These are phyloP conservation scores for Fusarium dimerum DNA, from an alignment of 2,329 filamentous ascomycete species.

Conservation along the genomic window DNA sequence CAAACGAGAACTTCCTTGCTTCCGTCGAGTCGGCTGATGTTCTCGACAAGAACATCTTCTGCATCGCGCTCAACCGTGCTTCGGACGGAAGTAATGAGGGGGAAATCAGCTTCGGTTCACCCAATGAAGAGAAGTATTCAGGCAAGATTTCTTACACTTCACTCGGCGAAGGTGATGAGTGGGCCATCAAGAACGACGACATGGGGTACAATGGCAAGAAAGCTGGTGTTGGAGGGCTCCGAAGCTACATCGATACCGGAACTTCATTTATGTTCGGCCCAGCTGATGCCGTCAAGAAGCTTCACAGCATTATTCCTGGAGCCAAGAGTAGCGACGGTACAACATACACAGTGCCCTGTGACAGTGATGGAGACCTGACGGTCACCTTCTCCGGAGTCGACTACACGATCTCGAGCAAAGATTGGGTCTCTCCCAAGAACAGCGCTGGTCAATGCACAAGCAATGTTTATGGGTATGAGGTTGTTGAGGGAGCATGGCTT, in stretches of 20 bases:
- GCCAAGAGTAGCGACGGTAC: slow-evolving; percentile 57
- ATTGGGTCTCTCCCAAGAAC: slow-evolving; percentile 63
- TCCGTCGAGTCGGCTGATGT: slow-evolving; percentile 56
- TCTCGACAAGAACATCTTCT: slow-evolving; percentile 66
- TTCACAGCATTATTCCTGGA: slow-evolving; percentile 70
- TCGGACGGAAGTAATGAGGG: slow-evolving; percentile 69
- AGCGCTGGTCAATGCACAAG: slow-evolving; percentile 59
- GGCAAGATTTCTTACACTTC: slow-evolving; percentile 69
- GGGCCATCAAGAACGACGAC: slow-evolving; percentile 72
- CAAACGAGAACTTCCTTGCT: slow-evolving; percentile 67
- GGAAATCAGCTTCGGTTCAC: slow-evolving; percentile 74
- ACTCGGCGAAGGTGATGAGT: slow-evolving; percentile 58
- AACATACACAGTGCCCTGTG: slow-evolving; percentile 73
- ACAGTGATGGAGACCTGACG: slow-evolving; percentile 59
- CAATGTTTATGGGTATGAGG: slow-evolving; percentile 72
- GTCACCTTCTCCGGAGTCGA: slow-evolving; percentile 68
- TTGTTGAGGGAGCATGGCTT: slow-evolving; percentile 71
- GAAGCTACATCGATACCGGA: slow-evolving; percentile 80
- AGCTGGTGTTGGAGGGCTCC: slow-evolving; percentile 54
- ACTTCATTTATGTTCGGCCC: slow-evolving; percentile 80
- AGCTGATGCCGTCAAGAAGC: slow-evolving; percentile 59
- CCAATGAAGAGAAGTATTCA: slow-evolving; percentile 65
- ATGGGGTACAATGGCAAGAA: slow-evolving; percentile 61
- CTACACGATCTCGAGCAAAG: slow-evolving; percentile 67
- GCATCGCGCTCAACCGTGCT: slow-evolving; percentile 68